Evolutionary conservation across 371 early-diverging fungal genomes (phyloP).

Genomic region (Saksenaea oblongispora): DNA sequence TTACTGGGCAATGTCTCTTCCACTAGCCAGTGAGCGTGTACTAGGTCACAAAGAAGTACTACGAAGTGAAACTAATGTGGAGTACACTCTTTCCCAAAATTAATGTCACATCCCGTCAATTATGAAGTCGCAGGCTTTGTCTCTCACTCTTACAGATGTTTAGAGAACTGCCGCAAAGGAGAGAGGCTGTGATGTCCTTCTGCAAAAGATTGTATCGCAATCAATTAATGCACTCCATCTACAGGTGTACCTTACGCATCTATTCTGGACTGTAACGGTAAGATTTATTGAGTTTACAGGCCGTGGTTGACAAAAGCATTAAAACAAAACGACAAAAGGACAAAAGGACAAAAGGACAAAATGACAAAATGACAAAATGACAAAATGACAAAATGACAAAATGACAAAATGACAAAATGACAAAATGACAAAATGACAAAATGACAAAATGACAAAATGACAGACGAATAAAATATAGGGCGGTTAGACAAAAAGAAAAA

Average conservation of each 20-base stretch:
- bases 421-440: neutral
- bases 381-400: neutral
- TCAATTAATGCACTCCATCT: conserved; percentile 4
- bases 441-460: neutral
- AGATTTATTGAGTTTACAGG: neutral
- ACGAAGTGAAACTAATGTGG: no score
- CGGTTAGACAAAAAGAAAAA: neutral
- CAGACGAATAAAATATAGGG: conserved; percentile 6
- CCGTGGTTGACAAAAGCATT: conserved; percentile 1
- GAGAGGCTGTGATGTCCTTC: neutral
- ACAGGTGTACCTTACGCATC: conserved; percentile 4
- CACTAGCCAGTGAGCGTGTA: no score
- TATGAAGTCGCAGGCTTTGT: neutral
- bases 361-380: neutral
- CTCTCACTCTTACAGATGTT: conserved; percentile 5
- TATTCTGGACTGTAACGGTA: conserved; percentile 6
- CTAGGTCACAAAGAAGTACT: no score
- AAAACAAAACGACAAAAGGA: no score
- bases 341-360: no score
- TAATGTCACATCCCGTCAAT: no score
- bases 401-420: no score
- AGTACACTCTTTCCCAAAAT: no score
- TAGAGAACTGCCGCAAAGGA: conserved; percentile 4
- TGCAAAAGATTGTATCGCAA: neutral
- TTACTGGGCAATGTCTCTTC: no score